Evolutionary conservation across 768 basidiomycete genomes (phyloP).

Genomic region (Auricularia sp.): DNA sequence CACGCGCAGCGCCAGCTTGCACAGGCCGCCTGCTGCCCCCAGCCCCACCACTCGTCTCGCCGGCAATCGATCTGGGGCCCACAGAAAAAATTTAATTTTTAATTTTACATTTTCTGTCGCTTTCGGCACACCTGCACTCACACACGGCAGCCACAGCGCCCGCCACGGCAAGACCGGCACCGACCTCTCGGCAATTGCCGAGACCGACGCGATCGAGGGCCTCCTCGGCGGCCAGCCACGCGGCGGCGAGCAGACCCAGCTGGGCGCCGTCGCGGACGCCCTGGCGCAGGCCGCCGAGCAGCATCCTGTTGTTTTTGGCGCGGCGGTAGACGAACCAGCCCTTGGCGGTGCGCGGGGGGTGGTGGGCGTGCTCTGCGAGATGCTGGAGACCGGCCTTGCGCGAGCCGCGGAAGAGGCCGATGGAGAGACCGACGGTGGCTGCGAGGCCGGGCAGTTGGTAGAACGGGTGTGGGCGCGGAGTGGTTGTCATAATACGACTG

Average conservation of each 20-base stretch:
- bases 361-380: slow-evolving; percentile 88
- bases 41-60: slow-evolving; percentile 43
- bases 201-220: slow-evolving; percentile 27
- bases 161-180: slow-evolving; percentile 58
- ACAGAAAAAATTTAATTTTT: not conserved
- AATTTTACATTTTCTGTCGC: not conserved
- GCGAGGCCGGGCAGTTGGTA: slow-evolving; percentile 54
- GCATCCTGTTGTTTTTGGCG: slow-evolving; percentile 85
- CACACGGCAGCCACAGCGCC: slow-evolving; percentile 46
- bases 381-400: slow-evolving; percentile 66
- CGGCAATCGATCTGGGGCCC: slow-evolving; percentile 44
- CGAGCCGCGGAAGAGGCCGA: slow-evolving; percentile 67
- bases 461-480: slow-evolving; percentile 37
- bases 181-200: slow-evolving; percentile 41
- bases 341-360: slow-evolving; percentile 71
- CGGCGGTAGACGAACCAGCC: slow-evolving; percentile 97
- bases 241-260: slow-evolving; percentile 37
- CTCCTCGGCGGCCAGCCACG: slow-evolving; percentile 44
- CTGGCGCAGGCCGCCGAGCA: slow-evolving; percentile 60
- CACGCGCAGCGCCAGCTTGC: slow-evolving; percentile 19
- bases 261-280: slow-evolving; percentile 48
- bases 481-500: not conserved
- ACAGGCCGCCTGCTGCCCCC: slow-evolving; percentile 38
- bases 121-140: slow-evolving; percentile 21
- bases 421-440: slow-evolving; percentile 48